Evolutionary conservation across 805 yeast genomes (phyloP), one percentile per base, ranked within the genome.

Genomic region (Yarrowia divulgata): DNA sequence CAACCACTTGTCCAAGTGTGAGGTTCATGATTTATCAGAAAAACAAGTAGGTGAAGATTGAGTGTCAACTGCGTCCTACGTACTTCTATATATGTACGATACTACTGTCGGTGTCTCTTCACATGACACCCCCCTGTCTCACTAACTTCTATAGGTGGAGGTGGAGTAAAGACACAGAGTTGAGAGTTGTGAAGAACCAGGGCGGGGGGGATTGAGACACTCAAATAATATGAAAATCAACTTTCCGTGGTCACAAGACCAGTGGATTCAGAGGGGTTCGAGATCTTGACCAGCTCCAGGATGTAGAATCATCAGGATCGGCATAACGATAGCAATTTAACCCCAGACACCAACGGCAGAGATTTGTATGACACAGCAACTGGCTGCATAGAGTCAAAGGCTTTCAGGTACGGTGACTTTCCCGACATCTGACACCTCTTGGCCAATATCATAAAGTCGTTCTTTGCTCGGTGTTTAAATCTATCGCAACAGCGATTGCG

Each of bases 1-100:
- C 23, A 19, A 37, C 18, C 12, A 54, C 43, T 14, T 54, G 58
- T 19, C 58, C 58, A 14, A 54, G 37, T 1, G 58, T 54, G 43
- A 54, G 58, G 18, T 54, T 54, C 58, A 54, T 54, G 18, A 4
- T 34, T 23, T n/a, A 13, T 12, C n/a, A 4, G 2, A 10, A 43
- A 23, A 23, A 23, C 29, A 23, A 23, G 29, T 23, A 4, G 29
- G 29, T 4, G 4, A 23, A 2, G 29, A 23, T 23, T 23, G 29
- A 23, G 29, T 23, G 29, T 4, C 29, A 23, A 23, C 29, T 23
- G 29, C 29, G 29, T 23, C 29, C 29, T 23, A 23, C 29, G 4
- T 4, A 23, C 29, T 23, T 23, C 29, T 23, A 23, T 23, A 23
- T 23, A 23, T 23, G 29, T 23, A 23, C 29, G 29, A 23, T 23